A percentile compares a stretch with the other conserved stretches of the same genome.
Evolutionary conservation across 2,329 filamentous ascomycete species (phyloP).

Genomic region (Cercospora citrullina): DNA sequence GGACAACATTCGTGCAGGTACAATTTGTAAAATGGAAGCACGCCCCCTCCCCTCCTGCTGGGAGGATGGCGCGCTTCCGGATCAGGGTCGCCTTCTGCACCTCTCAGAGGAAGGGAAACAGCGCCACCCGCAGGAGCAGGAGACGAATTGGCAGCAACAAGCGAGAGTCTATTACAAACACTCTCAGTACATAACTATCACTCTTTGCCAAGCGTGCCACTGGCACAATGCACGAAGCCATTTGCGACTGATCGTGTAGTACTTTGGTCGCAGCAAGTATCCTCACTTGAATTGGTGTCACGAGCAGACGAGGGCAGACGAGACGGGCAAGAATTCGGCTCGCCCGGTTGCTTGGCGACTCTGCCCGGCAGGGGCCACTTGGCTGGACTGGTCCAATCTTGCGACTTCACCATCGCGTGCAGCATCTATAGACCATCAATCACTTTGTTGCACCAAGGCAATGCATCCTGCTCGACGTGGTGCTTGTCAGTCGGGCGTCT

Average conservation of each 20-base stretch:
- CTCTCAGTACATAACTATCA: too few species aligned
- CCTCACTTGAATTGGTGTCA: too few species aligned
- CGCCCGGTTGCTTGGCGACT: too few species aligned
- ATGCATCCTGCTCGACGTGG: not conserved
- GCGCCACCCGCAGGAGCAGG: slow-evolving; percentile 6
- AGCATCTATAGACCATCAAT: not conserved
- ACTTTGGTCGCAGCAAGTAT: too few species aligned
- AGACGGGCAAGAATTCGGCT: too few species aligned
- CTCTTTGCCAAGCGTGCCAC: not conserved
- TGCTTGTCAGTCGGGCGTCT: too few species aligned
- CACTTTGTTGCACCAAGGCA: not conserved
- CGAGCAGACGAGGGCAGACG: too few species aligned
- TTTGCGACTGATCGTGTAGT: too few species aligned
- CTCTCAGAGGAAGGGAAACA: not conserved
- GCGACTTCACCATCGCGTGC: not conserved
- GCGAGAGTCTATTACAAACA: not conserved
- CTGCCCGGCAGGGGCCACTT: not conserved
- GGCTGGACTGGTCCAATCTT: not conserved
- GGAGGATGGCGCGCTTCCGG: not conserved
- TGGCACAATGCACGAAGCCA: not conserved
- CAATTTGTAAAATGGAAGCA: not conserved
- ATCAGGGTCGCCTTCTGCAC: not conserved
- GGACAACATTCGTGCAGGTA: not conserved
- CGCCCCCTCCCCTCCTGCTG: not conserved
- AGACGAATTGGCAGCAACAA: not conserved